Base-by-base conservation (phyloP, 805 yeast genomes). In the Kodamaea hsintzibuensis region DNA sequence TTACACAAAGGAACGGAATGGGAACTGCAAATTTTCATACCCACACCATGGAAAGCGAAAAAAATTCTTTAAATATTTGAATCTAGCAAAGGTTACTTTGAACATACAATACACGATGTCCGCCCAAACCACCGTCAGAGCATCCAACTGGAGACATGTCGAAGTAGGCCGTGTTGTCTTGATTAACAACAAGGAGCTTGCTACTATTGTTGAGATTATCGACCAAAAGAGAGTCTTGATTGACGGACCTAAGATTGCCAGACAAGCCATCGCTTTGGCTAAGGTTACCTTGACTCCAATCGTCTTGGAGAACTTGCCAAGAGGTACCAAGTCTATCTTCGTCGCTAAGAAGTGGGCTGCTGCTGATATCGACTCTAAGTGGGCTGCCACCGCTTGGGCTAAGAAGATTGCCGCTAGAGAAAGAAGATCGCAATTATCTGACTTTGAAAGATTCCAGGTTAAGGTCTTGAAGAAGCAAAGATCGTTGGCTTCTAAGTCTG, bases 401-500 rank as follows among this genome's bases (percentile, higher is more conserved):
- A 89, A 93, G 89, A 92, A 91, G 85, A 88, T 95, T 72, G 97
- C 96, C 76, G 88, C 89, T 80, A 91, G 90, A 81, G 86, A 88
- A 80, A 90, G 86, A 80, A 90, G 99, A 86, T 80, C 96, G 71
- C 82, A 86, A 74, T 88, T 96, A 78, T 76, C 93, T 68, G 99
- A 95, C 82, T 95, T 95, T 72, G 97, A 95, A 85, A 92, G 99
- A 87, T 95, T 95, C 97, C 97, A 93, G 86, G 99, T 93, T 69
- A 76, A 89, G 79, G 96, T 91, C 70, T 86, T 91, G 78, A 95
- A 89, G 89, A 95, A 93, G 87, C 98, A 96, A 85, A 91, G 90
- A 82, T 89, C 91, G 82, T 88, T 79, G 77, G 89, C 91, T 80
- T 93, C 91, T 73, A 92, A 91, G 85, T 96, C 96, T 79, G 86